Percentiles rank a stretch among this genome's conserved stretches.
Conservation (phyloP, 1,284 basidiomycete species). For the Ustilago loliicola region DNA sequence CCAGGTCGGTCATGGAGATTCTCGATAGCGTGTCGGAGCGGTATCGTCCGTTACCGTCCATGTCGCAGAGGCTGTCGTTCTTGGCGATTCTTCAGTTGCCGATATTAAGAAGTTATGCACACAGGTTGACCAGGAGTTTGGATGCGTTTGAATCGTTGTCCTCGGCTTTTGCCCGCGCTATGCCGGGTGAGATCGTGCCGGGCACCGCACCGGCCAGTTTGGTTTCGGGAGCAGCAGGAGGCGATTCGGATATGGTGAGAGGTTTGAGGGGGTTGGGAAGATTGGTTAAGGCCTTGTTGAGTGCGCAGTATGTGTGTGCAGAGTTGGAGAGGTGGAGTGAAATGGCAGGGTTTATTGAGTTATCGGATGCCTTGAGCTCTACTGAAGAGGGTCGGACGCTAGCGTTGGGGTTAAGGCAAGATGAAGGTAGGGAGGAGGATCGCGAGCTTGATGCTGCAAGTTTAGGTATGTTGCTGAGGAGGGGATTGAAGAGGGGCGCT, state of each 20-base stretch:
- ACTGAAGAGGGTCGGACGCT: conserved; percentile 44
- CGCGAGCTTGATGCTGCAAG: conserved; percentile 61
- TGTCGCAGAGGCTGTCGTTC: conserved; percentile 84
- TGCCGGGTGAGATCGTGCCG: conserved; percentile 78
- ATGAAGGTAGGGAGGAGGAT: conserved; percentile 44
- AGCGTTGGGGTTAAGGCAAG: conserved; percentile 32
- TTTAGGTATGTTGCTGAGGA: conserved; percentile 53
- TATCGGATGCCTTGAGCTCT: conserved; percentile 45
- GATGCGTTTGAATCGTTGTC: conserved; percentile 85
- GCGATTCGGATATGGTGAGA: conserved; percentile 62
- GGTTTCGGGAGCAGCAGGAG: conserved; percentile 17
- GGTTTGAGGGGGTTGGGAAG: conserved; percentile 63
- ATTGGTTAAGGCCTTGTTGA: conserved; percentile 63
- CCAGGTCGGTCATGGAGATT: conserved; percentile 50
- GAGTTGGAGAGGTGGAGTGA: conserved; percentile 62
- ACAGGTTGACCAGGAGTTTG: conserved; percentile 83
- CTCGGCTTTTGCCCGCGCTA: conserved; percentile 83
- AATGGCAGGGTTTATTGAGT: conserved; percentile 53
- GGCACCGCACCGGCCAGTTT: conserved; percentile 10
- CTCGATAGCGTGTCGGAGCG: conserved; percentile 76
- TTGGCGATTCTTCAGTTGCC: conserved; percentile 87
- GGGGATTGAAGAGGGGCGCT: conserved; percentile 57
- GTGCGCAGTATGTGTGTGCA: conserved; percentile 48
- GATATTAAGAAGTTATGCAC: conserved; percentile 81
- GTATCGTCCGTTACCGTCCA: conserved; percentile 85